Percentiles rank a stretch among this genome's conserved stretches.
Conservation (phyloP, 208 protist genomes). For the Blastocrithidia nonstop region DNA sequence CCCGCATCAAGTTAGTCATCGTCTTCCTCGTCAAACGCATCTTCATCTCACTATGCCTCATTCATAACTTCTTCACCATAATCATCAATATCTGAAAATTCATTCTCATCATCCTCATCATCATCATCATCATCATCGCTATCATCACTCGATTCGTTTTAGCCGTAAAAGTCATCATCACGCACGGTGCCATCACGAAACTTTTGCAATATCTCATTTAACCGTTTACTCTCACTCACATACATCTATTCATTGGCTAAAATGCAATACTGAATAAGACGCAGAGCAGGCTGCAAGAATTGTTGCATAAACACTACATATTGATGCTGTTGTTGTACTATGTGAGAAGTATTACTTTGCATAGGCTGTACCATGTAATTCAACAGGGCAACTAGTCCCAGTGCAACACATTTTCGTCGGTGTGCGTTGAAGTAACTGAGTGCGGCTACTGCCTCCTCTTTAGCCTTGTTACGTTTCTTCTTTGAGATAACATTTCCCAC, state of each 20-base stretch:
- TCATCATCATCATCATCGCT: slow-evolving; percentile 32
- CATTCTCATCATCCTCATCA: slow-evolving; percentile 16
- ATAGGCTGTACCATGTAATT: slow-evolving; percentile 1
- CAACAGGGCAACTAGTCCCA: slow-evolving; percentile 48
- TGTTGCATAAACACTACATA: too few species aligned
- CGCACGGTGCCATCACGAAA: slow-evolving; percentile 20
- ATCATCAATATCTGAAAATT: slow-evolving; percentile 29
- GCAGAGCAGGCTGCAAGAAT: too few species aligned
- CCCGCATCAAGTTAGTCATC: too few species aligned
- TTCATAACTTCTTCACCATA: slow-evolving; percentile 24
- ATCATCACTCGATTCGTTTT: slow-evolving; percentile 18
- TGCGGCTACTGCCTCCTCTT: slow-evolving; percentile 26
- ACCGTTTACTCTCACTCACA: slow-evolving; percentile 25
- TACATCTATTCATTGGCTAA: slow-evolving; percentile 47
- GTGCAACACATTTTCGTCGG: slow-evolving; percentile 60
- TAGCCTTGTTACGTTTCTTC: slow-evolving; percentile 33
- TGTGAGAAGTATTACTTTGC: background rate
- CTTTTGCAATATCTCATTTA: slow-evolving; percentile 34
- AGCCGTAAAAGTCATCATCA: slow-evolving; percentile 9
- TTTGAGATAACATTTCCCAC: background rate
- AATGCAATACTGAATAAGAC: slow-evolving; percentile 66
- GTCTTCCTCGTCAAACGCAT: slow-evolving; percentile 19
- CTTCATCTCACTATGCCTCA: slow-evolving; percentile 15
- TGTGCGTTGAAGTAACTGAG: slow-evolving; percentile 64
- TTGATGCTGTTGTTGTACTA: background rate